Conservation (phyloP, 2,329 filamentous ascomycete genomes). For the Lasiodiplodia citricola region DNA sequence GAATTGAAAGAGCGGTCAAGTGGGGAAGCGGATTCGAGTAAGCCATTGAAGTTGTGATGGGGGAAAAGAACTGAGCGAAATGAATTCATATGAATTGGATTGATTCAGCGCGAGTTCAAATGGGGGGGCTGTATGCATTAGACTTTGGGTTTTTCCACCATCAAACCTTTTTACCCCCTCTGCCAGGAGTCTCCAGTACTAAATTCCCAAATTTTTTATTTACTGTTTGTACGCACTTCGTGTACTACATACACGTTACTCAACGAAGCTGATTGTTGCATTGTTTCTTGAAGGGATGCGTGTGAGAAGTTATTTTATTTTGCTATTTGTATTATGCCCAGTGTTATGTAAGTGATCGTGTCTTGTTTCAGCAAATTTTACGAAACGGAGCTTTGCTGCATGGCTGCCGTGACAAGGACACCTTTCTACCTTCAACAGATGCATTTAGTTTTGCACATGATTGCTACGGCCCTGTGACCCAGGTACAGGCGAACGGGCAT, state of each 20-base stretch:
- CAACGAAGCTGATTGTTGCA: not conserved
- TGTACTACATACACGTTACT: constrained; percentile 5
- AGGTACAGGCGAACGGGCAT: not conserved
- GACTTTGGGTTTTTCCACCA: constrained; percentile 22
- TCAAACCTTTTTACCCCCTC: constrained; percentile 7
- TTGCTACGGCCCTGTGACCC: not conserved
- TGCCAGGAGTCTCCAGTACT: constrained; percentile 19
- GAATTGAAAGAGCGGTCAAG: not conserved
- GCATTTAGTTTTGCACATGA: not conserved
- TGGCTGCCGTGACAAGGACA: too few relatives aligned
- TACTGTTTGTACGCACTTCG: not conserved
- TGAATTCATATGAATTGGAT: constrained; percentile 8
- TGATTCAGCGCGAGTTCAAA: constrained; percentile 2
- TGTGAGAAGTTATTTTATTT: not conserved
- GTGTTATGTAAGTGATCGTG: too few relatives aligned
- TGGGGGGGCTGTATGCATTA: constrained; percentile 25
- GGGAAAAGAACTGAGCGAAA: constrained; percentile 7
- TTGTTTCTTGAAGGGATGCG: not conserved
- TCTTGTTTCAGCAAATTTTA: too few relatives aligned
- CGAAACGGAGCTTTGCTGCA: too few relatives aligned
- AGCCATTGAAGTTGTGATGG: not conserved
- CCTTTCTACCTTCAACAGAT: too few relatives aligned
- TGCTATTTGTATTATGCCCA: not conserved
- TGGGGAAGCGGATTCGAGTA: not conserved
- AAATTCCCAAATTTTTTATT: constrained; percentile 23